These are phyloP conservation scores for carrot (Daucus carota) DNA, from an alignment of 129 eudicot species.

Conservation along the genomic window DH1_v3.0 NC_030382.2:35407001-35407500, in stretches of 20 bases:
- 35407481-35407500: no score
- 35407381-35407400: no score
- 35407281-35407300: not conserved
- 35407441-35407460: no score
- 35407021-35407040: not conserved
- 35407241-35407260: not conserved
- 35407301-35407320: not conserved
- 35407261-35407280: not conserved
- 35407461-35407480: no score
- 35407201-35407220: not conserved
- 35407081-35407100: not conserved
- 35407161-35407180: not conserved
- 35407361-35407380: no score
- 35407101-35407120: not conserved
- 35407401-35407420: no score
- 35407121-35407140: not conserved
- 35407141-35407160: not conserved
- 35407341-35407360: not conserved
- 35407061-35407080: not conserved
- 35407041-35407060: not conserved
- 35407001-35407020: not conserved
- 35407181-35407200: not conserved
- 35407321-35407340: not conserved
- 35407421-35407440: no score
- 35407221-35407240: not conserved